Percentiles rank a stretch among this genome's conserved stretches.
Conservation (phyloP, 1,284 basidiomycete species). For the Stereum hirsutum region DNA sequence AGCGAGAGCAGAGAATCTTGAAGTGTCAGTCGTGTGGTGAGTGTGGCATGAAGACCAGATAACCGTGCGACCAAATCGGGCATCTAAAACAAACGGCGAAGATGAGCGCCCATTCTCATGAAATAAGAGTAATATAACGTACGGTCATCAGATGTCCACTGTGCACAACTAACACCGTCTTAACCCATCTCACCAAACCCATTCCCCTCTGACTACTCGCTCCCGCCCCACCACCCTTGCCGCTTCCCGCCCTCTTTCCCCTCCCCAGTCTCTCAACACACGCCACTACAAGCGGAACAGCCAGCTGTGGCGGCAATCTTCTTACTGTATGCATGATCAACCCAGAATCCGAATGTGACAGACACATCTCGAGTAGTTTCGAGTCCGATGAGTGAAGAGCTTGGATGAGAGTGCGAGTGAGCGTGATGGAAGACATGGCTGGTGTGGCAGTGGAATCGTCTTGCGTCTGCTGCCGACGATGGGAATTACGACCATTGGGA, state of each 20-base stretch:
- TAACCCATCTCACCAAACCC: conserved; percentile 84
- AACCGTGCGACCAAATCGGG: conserved; percentile 81
- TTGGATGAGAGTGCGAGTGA: conserved; percentile 93
- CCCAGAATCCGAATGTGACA: conserved; percentile 74
- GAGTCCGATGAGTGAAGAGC: conserved; percentile 94
- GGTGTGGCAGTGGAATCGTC: conserved; percentile 10
- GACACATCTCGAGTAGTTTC: conserved; percentile 80
- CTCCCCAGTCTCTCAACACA: conserved; percentile 87
- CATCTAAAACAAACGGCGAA: conserved; percentile 40
- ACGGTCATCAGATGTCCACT: conserved; percentile 94
- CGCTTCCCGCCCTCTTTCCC: conserved; percentile 61
- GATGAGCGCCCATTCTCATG: conserved; percentile 4
- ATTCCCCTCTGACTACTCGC: conserved; percentile 83
- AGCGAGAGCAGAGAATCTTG: conserved; percentile 83
- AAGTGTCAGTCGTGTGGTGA: conserved; percentile 73
- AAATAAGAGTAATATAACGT: neutral
- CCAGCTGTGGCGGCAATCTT: conserved; percentile 83
- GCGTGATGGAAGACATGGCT: conserved; percentile 44
- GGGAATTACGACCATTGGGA: neutral
- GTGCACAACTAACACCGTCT: conserved; percentile 80
- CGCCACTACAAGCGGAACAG: conserved; percentile 80
- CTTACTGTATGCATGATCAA: conserved; percentile 87
- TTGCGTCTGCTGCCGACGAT: no score
- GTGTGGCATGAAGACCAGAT: conserved; percentile 75
- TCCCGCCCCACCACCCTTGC: conserved; percentile 75